Evolutionary conservation across 495 filamentous ascomycete species (phyloP).

Genomic region (Clavariopsis aquatica): DNA sequence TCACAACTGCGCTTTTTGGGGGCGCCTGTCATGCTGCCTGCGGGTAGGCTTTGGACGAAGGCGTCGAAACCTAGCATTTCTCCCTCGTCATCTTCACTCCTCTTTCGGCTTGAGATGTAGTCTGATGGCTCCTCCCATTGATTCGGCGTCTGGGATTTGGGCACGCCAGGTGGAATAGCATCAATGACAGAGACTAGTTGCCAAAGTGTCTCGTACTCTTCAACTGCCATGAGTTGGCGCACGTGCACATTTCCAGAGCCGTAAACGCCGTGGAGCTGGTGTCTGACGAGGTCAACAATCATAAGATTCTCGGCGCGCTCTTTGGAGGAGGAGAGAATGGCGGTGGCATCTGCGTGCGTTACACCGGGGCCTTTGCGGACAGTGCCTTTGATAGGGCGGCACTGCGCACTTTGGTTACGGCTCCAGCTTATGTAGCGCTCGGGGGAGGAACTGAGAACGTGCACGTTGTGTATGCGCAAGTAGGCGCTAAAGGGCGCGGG

Average conservation of each 20-base stretch:
- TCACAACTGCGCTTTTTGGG: constrained; percentile 89
- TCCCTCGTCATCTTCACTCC: neutral
- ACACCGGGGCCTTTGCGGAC: constrained; percentile 68
- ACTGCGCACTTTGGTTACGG: constrained; percentile 57
- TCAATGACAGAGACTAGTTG: constrained; percentile 88
- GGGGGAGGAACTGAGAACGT: constrained; percentile 81
- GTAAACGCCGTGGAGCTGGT: constrained; percentile 83
- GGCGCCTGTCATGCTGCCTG: constrained; percentile 93
- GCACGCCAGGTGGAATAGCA: constrained; percentile 55
- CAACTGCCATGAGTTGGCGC: constrained; percentile 72
- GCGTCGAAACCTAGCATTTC: constrained; percentile 65
- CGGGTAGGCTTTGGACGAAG: constrained; percentile 74
- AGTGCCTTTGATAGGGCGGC: constrained; percentile 94
- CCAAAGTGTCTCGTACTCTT: constrained; percentile 86
- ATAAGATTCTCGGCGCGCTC: constrained; percentile 96
- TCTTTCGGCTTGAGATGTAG: constrained; percentile 30
- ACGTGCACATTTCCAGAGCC: constrained; percentile 68
- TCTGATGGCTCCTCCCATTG: constrained; percentile 40
- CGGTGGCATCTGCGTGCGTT: constrained; percentile 67
- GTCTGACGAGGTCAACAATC: constrained; percentile 93
- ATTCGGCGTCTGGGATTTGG: constrained; percentile 42
- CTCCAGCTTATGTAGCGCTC: constrained; percentile 85
- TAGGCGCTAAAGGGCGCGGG: constrained; percentile 87
- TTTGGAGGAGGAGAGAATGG: constrained; percentile 73
- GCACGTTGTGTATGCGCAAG: constrained; percentile 62